phyloP scores from a whole-genome alignment of 495 filamentous ascomycete species.

The Aspergillus campestris region DNA sequence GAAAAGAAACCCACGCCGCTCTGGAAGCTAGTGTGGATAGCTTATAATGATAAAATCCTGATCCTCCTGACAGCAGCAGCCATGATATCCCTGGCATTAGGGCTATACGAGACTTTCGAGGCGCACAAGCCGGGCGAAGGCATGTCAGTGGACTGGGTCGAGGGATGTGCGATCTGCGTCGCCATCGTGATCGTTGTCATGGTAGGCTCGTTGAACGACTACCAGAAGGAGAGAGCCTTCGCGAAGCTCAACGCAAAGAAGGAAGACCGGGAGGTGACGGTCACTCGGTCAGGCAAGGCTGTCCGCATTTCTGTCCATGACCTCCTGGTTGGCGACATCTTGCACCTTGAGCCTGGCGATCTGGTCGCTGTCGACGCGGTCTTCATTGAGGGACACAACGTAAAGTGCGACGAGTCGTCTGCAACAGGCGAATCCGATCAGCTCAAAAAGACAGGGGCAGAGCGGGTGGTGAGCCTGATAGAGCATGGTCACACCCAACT shows the following conservation, averaged over 20 bases:
- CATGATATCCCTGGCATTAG: conserved; percentile 62
- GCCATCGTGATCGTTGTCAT: conserved; percentile 58
- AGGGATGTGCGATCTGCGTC: conserved; percentile 61
- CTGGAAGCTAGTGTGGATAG: conserved; percentile 53
- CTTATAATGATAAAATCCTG: conserved; percentile 65
- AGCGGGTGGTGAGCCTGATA: conserved; percentile 54
- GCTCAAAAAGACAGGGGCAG: conserved; percentile 54
- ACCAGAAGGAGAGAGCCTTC: conserved; percentile 56
- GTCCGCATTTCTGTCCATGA: conserved; percentile 62
- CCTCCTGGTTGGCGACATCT: conserved; percentile 66
- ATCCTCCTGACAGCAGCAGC: conserved; percentile 64
- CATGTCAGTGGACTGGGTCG: conserved; percentile 53
- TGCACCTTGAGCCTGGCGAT: conserved; percentile 69
- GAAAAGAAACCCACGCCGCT: conserved; percentile 5
- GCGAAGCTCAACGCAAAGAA: conserved; percentile 51
- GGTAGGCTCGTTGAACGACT: conserved; percentile 57
- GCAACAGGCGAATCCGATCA: conserved; percentile 66
- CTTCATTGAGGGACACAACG: conserved; percentile 53
- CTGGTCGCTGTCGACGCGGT: conserved; percentile 67
- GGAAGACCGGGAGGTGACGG: conserved; percentile 54
- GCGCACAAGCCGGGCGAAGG: conserved; percentile 19
- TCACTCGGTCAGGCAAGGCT: conserved; percentile 58
- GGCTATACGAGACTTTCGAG: conserved; percentile 48
- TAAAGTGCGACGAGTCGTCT: conserved; percentile 64
- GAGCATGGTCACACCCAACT: conserved; percentile 20